phyloP scores from a whole-genome alignment of 331 rosid genomes.

The Rosa hybrid region DNA sequence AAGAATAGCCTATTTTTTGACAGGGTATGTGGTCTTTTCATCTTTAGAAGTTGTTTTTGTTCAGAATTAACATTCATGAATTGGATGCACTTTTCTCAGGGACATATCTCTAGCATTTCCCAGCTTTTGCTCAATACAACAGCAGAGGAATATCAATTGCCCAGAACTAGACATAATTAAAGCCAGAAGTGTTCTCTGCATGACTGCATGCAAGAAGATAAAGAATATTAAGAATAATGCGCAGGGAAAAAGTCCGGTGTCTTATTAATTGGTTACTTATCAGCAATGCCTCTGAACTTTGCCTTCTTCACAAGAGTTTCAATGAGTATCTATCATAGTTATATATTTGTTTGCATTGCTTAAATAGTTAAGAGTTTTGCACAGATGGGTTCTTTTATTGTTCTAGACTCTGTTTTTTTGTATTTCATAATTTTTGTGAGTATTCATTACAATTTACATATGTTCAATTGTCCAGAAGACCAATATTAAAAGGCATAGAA shows the following conservation, averaged over 20 bases:
- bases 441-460: no score
- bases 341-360: no score
- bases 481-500: no score
- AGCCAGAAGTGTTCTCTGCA: not conserved
- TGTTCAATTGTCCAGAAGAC: no score
- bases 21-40: slow-evolving; percentile 17
- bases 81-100: slow-evolving; percentile 33
- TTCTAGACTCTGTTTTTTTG: no score
- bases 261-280: no score
- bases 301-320: not conserved
- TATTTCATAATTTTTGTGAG: no score
- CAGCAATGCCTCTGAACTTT: not conserved
- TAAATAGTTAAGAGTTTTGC: no score
- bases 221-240: not conserved
- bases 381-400: no score
- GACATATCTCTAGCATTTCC: slow-evolving; percentile 62
- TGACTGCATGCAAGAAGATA: not conserved
- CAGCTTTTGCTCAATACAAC: slow-evolving; percentile 43
- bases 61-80: not conserved
- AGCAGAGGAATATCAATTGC: slow-evolving; percentile 29
- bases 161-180: not conserved
- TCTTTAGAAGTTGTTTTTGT: no score
- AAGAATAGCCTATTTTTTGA: slow-evolving; percentile 22
- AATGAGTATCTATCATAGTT: no score
- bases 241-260: no score